A percentile compares a stretch with the other conserved stretches of the same genome.
These are phyloP conservation scores for Linderniella brevidens DNA, from an alignment of 257 asterid genomes.

Conservation along the genomic window DNA sequence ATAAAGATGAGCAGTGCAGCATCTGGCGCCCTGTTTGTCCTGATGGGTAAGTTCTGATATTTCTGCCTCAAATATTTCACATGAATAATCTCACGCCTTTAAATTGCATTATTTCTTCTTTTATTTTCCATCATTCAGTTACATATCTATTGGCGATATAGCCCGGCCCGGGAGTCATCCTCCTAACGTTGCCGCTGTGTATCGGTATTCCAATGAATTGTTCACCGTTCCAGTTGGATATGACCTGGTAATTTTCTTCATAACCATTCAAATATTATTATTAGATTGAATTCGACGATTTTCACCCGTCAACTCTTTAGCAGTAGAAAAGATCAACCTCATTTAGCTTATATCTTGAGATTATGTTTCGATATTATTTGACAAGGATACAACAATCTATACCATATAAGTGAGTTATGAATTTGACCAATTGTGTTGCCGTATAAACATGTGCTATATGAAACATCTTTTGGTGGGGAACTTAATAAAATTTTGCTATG, in stretches of 20 bases:
- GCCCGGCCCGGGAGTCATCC: conserved; percentile 79
- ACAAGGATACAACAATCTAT: too few relatives aligned
- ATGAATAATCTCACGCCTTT: not conserved
- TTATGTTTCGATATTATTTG: too few relatives aligned
- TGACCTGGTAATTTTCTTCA: conserved; percentile 51
- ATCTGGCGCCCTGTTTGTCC: conserved; percentile 98
- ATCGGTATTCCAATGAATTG: conserved; percentile 34
- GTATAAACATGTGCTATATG: too few relatives aligned
- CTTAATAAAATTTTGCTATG: too few relatives aligned
- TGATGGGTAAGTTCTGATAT: conserved; percentile 38
- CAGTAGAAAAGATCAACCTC: too few relatives aligned
- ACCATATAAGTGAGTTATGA: too few relatives aligned
- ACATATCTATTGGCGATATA: conserved; percentile 70
- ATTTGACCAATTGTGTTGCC: too few relatives aligned
- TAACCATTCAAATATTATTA: too few relatives aligned
- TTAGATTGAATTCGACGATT: too few relatives aligned
- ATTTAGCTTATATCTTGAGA: too few relatives aligned
- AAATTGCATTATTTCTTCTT: conserved; percentile 1
- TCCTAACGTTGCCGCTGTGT: conserved; percentile 76
- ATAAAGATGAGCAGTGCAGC: conserved; percentile 44
- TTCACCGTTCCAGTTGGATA: conserved; percentile 63
- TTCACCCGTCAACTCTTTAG: too few relatives aligned
- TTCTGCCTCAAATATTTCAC: not conserved
- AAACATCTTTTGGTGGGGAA: too few relatives aligned
- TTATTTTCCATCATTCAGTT: conserved; percentile 24